Evolutionary conservation across 1,284 basidiomycete species (phyloP).

Genomic region (Ganoderma meredithae): DNA sequence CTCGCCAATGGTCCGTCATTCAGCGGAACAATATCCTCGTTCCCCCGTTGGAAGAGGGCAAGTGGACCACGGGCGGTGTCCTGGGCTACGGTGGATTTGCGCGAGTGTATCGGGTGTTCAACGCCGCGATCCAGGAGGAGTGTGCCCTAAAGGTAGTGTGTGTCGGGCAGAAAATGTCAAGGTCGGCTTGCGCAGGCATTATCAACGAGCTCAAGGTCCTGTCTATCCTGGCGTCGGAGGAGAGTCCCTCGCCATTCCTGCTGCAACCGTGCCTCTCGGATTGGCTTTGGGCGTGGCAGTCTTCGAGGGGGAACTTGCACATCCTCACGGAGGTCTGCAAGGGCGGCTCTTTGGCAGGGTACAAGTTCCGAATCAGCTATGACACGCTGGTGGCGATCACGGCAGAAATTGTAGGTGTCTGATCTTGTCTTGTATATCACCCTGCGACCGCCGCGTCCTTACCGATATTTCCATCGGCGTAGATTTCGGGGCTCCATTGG

Average conservation of each 20-base stretch:
- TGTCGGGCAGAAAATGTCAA: constrained; percentile 19
- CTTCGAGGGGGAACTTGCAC: constrained; percentile 32
- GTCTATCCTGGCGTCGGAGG: constrained; percentile 16
- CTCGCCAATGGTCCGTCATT: constrained; percentile 10
- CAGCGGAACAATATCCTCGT: constrained; percentile 19
- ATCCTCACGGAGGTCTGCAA: constrained; percentile 36
- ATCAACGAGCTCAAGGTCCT: constrained; percentile 39
- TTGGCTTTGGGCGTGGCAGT: constrained; percentile 36
- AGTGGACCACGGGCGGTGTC: constrained; percentile 31
- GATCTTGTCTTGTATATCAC: background rate
- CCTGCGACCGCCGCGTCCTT: background rate
- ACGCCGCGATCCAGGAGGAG: constrained; percentile 20
- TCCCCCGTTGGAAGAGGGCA: background rate
- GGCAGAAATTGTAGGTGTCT: constrained; percentile 38
- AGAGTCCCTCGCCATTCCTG: constrained; percentile 29
- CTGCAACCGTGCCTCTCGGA: constrained; percentile 28
- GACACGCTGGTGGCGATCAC: constrained; percentile 27
- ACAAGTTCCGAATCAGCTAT: constrained; percentile 19
- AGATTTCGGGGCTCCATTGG: constrained; percentile 37
- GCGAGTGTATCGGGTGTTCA: constrained; percentile 34
- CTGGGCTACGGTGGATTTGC: constrained; percentile 37
- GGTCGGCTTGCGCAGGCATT: constrained; percentile 27
- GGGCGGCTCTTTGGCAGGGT: constrained; percentile 34
- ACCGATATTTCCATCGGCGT: background rate
- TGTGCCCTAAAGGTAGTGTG: constrained; percentile 39